A percentile compares a stretch with the other conserved stretches of the same genome.
Evolutionary conservation across 2,329 filamentous ascomycete genomes (phyloP).

Genomic region (Aspergillus sp.): DNA sequence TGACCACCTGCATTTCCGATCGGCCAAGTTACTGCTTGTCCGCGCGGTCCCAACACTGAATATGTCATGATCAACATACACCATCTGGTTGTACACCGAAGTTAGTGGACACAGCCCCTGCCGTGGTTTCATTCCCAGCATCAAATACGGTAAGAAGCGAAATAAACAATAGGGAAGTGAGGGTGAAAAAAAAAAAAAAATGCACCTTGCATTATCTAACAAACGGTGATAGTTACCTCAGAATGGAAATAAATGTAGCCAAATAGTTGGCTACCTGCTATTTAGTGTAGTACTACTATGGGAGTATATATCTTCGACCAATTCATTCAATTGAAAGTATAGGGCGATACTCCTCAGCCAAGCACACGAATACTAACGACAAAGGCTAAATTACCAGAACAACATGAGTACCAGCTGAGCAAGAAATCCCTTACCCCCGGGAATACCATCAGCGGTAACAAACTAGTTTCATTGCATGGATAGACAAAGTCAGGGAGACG

Average conservation of each 20-base stretch:
- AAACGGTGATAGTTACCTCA: too few relatives aligned
- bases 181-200: not conserved
- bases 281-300: too few relatives aligned
- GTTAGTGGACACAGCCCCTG: not conserved
- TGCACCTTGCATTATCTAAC: too few relatives aligned
- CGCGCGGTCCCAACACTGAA: not conserved
- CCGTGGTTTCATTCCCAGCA: not conserved
- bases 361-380: not conserved
- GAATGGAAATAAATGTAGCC: too few relatives aligned
- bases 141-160: not conserved
- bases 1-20: not conserved
- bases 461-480: too few relatives aligned
- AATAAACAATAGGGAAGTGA: not conserved
- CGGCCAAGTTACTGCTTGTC: not conserved
- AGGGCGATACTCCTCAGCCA: too few relatives aligned
- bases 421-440: too few relatives aligned
- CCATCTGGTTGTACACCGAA: not conserved
- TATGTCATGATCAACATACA: constrained; percentile 4
- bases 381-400: not conserved
- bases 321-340: too few relatives aligned
- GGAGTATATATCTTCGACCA: too few relatives aligned
- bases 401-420: not conserved
- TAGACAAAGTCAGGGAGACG: too few relatives aligned
- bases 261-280: too few relatives aligned
- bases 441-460: too few relatives aligned